These are phyloP conservation scores for Beauveria sp. DNA, from an alignment of 2,329 filamentous ascomycete genomes.

Conservation along the genomic window DNA sequence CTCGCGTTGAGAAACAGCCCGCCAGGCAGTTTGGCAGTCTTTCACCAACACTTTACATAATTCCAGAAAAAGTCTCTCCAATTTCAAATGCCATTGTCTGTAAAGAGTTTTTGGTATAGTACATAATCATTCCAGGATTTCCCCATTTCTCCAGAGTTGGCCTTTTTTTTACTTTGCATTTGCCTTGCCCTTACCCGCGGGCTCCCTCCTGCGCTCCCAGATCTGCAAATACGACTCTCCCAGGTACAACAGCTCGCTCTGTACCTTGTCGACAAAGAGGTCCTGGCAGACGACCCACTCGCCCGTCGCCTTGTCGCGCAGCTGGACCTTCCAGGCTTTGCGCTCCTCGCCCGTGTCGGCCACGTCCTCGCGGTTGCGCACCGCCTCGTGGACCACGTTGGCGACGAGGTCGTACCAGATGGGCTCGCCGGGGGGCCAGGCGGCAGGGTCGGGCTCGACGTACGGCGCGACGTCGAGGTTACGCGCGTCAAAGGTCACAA, in stretches of 20 bases:
- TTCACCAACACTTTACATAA: no score
- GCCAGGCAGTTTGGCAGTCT: no score
- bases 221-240: conserved; percentile 94
- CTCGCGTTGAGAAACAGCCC: background rate
- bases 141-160: no score
- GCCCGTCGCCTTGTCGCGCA: conserved; percentile 70
- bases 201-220: conserved; percentile 74
- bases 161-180: background rate
- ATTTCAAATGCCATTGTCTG: background rate
- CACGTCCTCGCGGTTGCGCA: conserved; percentile 71
- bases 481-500: conserved; percentile 87
- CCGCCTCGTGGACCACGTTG: conserved; percentile 84
- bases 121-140: background rate
- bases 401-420: conserved; percentile 94
- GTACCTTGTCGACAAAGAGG: conserved; percentile 81
- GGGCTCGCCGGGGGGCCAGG: conserved; percentile 67
- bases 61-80: background rate
- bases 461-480: conserved; percentile 82
- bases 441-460: conserved; percentile 73
- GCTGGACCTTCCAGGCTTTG: conserved; percentile 91
- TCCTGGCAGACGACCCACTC: conserved; percentile 95
- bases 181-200: conserved; percentile 30
- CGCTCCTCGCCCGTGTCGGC: conserved; percentile 80
- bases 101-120: background rate
- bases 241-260: conserved; percentile 82